Base-by-base conservation (phyloP, 2,329 filamentous ascomycete genomes). In the Capronia americana region DNA sequence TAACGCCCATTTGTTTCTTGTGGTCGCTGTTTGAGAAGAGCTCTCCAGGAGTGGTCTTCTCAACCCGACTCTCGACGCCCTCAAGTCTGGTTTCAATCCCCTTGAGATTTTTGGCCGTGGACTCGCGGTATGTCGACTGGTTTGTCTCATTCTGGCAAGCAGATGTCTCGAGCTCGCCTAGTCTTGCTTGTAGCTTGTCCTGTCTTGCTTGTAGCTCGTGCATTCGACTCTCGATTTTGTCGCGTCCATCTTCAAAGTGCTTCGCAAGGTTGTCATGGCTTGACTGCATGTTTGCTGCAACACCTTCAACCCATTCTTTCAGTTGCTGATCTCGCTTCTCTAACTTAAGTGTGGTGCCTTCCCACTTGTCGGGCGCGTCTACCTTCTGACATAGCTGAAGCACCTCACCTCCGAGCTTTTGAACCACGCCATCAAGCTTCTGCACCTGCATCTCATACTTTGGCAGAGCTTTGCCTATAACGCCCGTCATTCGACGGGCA, bases 371-470 rank as follows among this genome's bases (percentile, higher is more conserved):
- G 7, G n/a, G 50, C 20, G 20, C 20, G 23, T 44, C 32, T 20
- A 41, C 34, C 20, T 41, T 28, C 38, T 41, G 55, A 6, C n/a
- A 30, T 11, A 63, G 11, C 34, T 46, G 6, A 4, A 20, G 26
- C 0, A 69, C 34, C 10, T 57, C 51, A 7, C 24, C 51, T 24
- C 61, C 64, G 5, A 63, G 11, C 34, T 63, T 7, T 4, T 26
- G 26, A 3, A 69, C 48, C 14, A 53, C 30, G n/a, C 24, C 57
- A 23, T 63, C 64, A 30, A 69, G 14, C 7, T 67, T 59, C n/a
- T 20, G 24, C 4, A 67, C 30, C 5, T 63, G 55, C 46, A 61
- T 58, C 26, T 69, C 67, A n/a, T 64, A 58, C 32, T 62, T 66
- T 17, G 67, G 67, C 17, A 69, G 30, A 11, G 55, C 24, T 30